These are phyloP conservation scores for Diaporthe citri DNA, from an alignment of 2,329 filamentous ascomycete species.

Conservation along the genomic window DNA sequence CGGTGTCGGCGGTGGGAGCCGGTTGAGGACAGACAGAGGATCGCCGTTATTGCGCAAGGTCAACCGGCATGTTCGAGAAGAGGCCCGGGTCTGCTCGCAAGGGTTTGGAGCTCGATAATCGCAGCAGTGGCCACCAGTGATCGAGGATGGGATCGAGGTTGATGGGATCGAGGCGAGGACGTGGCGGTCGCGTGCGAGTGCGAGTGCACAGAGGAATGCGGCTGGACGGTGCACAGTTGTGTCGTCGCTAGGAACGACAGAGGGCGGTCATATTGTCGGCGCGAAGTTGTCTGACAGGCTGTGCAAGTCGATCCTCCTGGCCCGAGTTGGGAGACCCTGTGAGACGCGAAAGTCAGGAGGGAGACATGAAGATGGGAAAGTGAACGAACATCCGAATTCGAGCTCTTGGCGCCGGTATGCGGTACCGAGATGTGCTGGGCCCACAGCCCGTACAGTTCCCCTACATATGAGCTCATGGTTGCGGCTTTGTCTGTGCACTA, in stretches of 20 bases:
- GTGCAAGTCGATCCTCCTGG: constrained; percentile 26
- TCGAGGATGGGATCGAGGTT: neutral
- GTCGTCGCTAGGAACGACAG: constrained; percentile 3
- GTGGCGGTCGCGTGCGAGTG: constrained; percentile 16
- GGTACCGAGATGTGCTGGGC: constrained; percentile 20
- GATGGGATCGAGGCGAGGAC: neutral
- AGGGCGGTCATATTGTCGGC: constrained; percentile 21
- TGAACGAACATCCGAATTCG: constrained; percentile 24
- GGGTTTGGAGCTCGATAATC: neutral
- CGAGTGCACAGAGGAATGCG: constrained; percentile 27
- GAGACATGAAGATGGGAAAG: constrained; percentile 14
- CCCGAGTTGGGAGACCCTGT: neutral
- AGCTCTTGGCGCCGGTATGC: constrained; percentile 14
- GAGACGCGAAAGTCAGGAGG: constrained; percentile 10
- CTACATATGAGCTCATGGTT: constrained; percentile 29
- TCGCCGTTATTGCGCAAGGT: neutral
- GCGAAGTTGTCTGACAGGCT: constrained; percentile 13
- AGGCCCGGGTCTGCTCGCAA: constrained; percentile 1
- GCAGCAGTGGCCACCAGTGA: neutral
- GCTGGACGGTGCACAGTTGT: constrained; percentile 30
- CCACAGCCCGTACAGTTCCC: neutral
- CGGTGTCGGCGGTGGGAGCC: neutral
- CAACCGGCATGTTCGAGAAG: constrained; percentile 27
- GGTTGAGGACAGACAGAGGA: constrained; percentile 2
- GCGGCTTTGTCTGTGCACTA: constrained; percentile 15